Percentiles rank a stretch among this genome's conserved stretches.
Conservation (phyloP, 495 filamentous ascomycete genomes). For the Penicillium steckii region DNA sequence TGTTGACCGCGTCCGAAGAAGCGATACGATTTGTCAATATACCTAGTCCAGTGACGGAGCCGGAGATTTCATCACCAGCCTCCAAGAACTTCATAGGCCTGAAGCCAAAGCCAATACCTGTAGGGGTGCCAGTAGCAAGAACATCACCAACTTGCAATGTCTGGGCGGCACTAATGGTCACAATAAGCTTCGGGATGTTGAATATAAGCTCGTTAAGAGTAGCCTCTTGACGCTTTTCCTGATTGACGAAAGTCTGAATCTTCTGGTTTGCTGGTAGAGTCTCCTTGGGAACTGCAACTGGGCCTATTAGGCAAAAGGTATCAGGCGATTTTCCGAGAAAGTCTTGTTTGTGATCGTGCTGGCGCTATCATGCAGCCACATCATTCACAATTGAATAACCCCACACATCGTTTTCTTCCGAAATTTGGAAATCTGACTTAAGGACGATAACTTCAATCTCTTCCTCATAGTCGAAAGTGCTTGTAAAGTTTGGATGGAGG, state of each 20-base stretch:
- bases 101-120: conserved; percentile 51
- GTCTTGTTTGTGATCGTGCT: conserved; percentile 59
- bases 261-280: conserved; percentile 54
- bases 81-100: conserved; percentile 46
- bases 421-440: conserved; percentile 45
- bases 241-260: conserved; percentile 64
- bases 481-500: conserved; percentile 48
- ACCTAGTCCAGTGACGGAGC: conserved; percentile 37
- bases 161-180: conserved; percentile 63
- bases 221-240: conserved; percentile 60
- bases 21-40: conserved; percentile 44
- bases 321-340: conserved; percentile 56
- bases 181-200: conserved; percentile 60
- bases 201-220: conserved; percentile 71
- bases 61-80: conserved; percentile 51
- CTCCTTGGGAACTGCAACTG: conserved; percentile 48
- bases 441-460: conserved; percentile 58
- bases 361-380: conserved; percentile 53
- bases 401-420: conserved; percentile 52
- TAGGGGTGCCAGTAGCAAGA: conserved; percentile 72
- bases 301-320: conserved; percentile 57
- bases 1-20: conserved; percentile 8
- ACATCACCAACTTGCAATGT: conserved; percentile 69
- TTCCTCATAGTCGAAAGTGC: conserved; percentile 54
- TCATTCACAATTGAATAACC: conserved; percentile 59